Evolutionary conservation across 768 basidiomycete genomes (phyloP), one percentile per base, ranked within the genome.

Genomic region (Kwoniella mangroviensis): DNA sequence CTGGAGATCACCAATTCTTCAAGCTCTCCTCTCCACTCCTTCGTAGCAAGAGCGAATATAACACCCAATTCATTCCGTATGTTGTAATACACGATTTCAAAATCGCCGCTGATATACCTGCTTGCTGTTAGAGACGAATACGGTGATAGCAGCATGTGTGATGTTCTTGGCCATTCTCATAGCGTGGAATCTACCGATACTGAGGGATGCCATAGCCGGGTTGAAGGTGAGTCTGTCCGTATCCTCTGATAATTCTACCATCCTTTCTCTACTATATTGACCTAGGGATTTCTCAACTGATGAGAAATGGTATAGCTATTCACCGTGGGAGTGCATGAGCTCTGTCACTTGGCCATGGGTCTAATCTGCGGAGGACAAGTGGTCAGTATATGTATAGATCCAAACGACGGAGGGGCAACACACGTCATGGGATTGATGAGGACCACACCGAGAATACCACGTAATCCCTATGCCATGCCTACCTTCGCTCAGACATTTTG

Each of bases 281-380:
- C 34, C 34, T 34, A 7, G 34, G 6, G 34, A 34, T 34, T 34
- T 1, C 34, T 7, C 34, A 34, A 34, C 6, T 34, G 34, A 7
- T 7, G 34, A 7, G 34, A 34, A 34, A 34, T 34, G 34, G 28
- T 21, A 34, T 67, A 83, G 82, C 68, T 83, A 5, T 79, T 83
- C 69, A 71, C 72, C 0, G 81, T 81, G 2, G 82, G 76, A 2
- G 73, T 70, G 0, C 82, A 83, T 43, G 82, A 83, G 63, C 65
- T 80, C n/a, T 79, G 65, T 52, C 82, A 83, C 57, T 79, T 83
- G 42, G 34, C 68, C 21, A 70, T 80, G 13, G 82, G 82, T 9
- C 67, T 83, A 24, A 62, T 79, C 2, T 79, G 79, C 61, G 80
- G 82, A 9, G 82, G 82, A 17, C 79, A 83, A 68, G 78, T 83